Conservation (phyloP, 441 rosid species). For the Adansonia madagascariensis region DNA sequence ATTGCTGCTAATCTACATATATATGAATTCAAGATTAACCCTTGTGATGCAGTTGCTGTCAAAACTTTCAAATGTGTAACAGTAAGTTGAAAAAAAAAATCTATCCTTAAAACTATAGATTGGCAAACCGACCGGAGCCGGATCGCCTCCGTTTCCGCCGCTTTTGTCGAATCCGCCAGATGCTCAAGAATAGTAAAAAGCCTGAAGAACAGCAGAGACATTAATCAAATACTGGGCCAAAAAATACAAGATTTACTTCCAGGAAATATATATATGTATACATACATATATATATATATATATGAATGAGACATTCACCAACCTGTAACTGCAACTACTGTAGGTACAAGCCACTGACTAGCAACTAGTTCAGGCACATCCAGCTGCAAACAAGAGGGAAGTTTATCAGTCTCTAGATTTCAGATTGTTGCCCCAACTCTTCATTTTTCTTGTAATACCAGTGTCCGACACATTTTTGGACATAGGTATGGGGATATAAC, state of each 20-base stretch:
- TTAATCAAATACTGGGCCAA: constrained; percentile 23
- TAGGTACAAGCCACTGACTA: constrained; percentile 84
- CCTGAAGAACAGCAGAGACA: constrained; percentile 44
- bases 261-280: neutral
- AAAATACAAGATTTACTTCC: neutral
- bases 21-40: constrained; percentile 32
- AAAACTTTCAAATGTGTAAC: constrained; percentile 25
- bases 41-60: constrained; percentile 22
- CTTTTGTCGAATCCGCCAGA: constrained; percentile 79
- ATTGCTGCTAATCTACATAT: constrained; percentile 21
- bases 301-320: constrained; percentile 23
- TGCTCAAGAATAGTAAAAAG: constrained; percentile 57
- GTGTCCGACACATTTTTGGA: no score
- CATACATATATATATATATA: neutral
- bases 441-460: no score
- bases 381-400: constrained; percentile 50
- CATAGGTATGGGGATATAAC: no score
- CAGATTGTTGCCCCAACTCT: no score
- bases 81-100: neutral
- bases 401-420: constrained; percentile 14
- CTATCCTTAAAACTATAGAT: constrained; percentile 38
- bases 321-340: constrained; percentile 70
- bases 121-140: constrained; percentile 52
- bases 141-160: constrained; percentile 74
- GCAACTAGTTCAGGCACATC: constrained; percentile 72